Base-by-base conservation (phyloP, 2,329 filamentous ascomycete genomes). In the Aspergillus tamarii region DNA sequence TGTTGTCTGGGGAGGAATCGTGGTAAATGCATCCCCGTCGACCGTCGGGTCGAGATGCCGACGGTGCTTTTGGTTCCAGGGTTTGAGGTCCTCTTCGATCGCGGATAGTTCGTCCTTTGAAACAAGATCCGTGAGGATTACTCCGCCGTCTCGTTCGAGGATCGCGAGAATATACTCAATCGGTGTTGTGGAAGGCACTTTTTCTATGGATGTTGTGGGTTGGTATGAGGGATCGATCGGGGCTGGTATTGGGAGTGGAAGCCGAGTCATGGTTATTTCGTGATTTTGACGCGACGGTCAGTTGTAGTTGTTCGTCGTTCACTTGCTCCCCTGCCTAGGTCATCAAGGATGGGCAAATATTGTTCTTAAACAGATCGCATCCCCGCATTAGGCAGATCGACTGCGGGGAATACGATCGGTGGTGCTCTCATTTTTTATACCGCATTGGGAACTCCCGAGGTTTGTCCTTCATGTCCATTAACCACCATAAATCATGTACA, bases 101-200 rank as follows among this genome's bases (percentile, higher is more conserved):
- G 67, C 57, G 3, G 66, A 59, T 16, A 78, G 60, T 4, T 77
- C 66, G 10, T 69, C 64, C 10, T 26, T 19, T 0, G 67, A 60
- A 11, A 70, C 72, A 26, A 77, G 64, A 54, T 73, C 67, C 7
- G 67, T 73, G 10, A 78, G 61, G 61, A 78, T 76, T 4, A 78
- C 46, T 23, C 71, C 76, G 30, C 76, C 76, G 54, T 77, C 75
- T 1, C 73, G 70, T 4, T 74, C 73, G 2, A 78, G 63, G 23
- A 76, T 64, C 8, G 58, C 43, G n/a, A 78, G 65, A 34, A 77
- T 76, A 4, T 74, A 67, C 14, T 69, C 67, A 39, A 76, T 69
- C 2, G 75, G 68, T 5, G 70, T 63, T 2, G 54, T 67, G 2
- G 74, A 67, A 4, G 74, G 65, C 6, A 76, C 11, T 10, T 63